Evolutionary conservation across 345 rosid genomes (phyloP).

Genomic region (Melaleuca quinquenervia): DNA sequence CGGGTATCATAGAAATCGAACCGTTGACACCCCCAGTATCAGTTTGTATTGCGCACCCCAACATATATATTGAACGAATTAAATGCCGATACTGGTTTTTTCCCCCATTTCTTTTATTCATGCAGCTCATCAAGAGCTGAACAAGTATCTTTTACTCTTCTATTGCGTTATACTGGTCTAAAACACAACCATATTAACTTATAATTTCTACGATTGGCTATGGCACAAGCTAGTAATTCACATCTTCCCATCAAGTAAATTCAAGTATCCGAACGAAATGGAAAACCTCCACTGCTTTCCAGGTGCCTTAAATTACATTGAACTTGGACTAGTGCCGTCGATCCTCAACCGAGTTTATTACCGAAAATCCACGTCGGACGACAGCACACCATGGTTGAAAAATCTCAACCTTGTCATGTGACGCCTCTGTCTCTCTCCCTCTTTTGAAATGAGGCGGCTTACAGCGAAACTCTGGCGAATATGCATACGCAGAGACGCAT

Average conservation of each 20-base stretch:
- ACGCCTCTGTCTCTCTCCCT: rapidly evolving
- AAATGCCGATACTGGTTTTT: not conserved
- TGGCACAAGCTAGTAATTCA: not conserved
- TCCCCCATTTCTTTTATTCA: not conserved
- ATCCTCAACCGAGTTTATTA: not conserved
- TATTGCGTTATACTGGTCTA: not conserved
- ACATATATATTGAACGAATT: no score
- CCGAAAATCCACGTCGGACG: not conserved
- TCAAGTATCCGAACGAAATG: not conserved
- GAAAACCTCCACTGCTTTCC: not conserved
- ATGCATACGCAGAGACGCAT: no score
- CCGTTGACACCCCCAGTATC: no score
- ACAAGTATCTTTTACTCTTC: not conserved
- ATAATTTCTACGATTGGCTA: not conserved
- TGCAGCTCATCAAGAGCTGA: not conserved
- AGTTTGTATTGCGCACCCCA: no score
- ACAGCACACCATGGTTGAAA: not conserved
- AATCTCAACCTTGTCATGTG: not conserved
- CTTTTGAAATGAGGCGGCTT: not conserved
- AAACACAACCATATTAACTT: not conserved
- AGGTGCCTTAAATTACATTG: not conserved
- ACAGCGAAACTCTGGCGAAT: no score
- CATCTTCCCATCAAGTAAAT: not conserved
- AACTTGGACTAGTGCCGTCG: not conserved
- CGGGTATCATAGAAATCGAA: no score